Evolutionary conservation across 2,329 filamentous ascomycete genomes (phyloP).

Genomic region (Pseudohalonectria lignicola): DNA sequence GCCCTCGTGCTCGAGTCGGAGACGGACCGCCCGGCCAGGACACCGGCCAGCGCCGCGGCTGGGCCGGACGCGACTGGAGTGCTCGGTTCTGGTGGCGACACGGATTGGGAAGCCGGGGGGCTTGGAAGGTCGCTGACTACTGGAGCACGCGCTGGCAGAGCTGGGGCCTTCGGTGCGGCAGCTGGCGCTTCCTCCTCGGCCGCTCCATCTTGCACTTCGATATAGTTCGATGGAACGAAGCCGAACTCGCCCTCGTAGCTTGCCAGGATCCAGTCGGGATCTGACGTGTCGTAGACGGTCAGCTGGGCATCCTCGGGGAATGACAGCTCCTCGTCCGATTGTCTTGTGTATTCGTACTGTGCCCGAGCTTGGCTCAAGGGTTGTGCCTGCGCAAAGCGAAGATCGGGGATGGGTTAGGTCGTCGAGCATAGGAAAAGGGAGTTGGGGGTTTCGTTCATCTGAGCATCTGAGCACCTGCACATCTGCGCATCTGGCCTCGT

Average conservation of each 20-base stretch:
- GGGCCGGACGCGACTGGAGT: constrained; percentile 28
- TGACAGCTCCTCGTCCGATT: constrained; percentile 95
- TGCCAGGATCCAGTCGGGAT: constrained; percentile 94
- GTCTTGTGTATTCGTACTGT: constrained; percentile 95
- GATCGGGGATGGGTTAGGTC: too few relatives aligned
- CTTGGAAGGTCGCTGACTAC: constrained; percentile 22
- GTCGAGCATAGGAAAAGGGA: constrained; percentile 2
- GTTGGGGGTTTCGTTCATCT: neutral
- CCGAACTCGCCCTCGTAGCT: constrained; percentile 78
- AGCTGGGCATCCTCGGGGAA: constrained; percentile 82
- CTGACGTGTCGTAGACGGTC: constrained; percentile 77
- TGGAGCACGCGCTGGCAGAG: constrained; percentile 30
- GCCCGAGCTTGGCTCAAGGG: constrained; percentile 62
- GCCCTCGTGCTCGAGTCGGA: constrained; percentile 9
- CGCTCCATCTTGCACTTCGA: constrained; percentile 51
- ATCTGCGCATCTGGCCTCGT: too few relatives aligned
- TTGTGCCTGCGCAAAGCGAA: constrained; percentile 38
- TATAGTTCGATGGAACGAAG: constrained; percentile 94
- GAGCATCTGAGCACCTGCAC: neutral
- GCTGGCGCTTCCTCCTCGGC: constrained; percentile 21
- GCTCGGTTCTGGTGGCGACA: constrained; percentile 16
- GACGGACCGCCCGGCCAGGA: constrained; percentile 36
- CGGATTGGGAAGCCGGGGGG: constrained; percentile 22
- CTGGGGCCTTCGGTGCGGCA: constrained; percentile 22
- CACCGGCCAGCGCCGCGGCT: constrained; percentile 42